These are phyloP conservation scores for Mycena indigotica DNA, from an alignment of 768 basidiomycete species.

Conservation along the genomic window DNA sequence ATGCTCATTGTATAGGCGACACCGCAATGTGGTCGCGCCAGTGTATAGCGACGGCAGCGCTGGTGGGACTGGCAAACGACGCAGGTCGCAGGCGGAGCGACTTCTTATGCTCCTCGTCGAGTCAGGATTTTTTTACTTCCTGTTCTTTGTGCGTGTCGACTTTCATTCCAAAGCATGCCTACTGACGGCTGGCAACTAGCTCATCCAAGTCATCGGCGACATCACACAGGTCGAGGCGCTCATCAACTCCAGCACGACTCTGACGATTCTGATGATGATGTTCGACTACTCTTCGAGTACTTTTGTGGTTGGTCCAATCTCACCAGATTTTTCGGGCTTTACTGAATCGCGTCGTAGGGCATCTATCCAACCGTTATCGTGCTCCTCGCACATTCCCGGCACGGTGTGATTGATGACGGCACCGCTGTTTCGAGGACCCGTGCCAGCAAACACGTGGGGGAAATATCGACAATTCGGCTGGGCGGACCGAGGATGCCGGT, in stretches of 20 bases:
- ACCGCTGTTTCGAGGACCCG: no score
- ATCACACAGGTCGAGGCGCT: not conserved
- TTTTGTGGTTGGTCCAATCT: conserved; percentile 1
- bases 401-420: not conserved
- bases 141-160: conserved; percentile 12
- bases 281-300: conserved; percentile 7
- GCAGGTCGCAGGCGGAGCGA: not conserved
- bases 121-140: conserved; percentile 12
- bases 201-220: not conserved
- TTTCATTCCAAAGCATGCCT: not conserved
- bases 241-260: not conserved
- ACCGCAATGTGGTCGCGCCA: not conserved
- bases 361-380: conserved; percentile 10
- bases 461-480: not conserved
- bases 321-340: not conserved
- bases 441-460: not conserved
- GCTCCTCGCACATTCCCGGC: conserved; percentile 12
- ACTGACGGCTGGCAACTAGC: not conserved
- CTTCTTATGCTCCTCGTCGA: conserved; percentile 9
- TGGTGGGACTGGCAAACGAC: not conserved
- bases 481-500: no score
- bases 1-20: not conserved
- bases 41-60: not conserved
- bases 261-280: not conserved
- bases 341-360: not conserved